phyloP scores from a whole-genome alignment of 768 basidiomycete species.

The Rubroboletus satanas region DNA sequence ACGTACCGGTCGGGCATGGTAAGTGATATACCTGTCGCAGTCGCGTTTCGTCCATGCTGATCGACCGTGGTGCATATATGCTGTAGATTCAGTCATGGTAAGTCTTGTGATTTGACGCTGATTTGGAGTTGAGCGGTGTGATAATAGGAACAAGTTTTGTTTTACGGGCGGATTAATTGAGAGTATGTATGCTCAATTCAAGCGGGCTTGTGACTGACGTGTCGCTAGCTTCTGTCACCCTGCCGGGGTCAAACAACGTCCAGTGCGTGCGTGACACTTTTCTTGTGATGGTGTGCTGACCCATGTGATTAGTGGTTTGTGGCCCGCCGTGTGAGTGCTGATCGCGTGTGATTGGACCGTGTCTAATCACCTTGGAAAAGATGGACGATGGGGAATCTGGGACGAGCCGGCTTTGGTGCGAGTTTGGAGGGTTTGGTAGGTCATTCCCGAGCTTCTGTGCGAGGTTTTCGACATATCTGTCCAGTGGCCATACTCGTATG shows the following conservation, averaged over 20 bases:
- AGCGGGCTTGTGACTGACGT: neutral
- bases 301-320: slow-evolving; percentile 35
- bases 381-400: slow-evolving; percentile 55
- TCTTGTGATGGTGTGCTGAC: slow-evolving; percentile 4
- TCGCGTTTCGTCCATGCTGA: slow-evolving; percentile 20
- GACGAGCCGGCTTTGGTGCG: slow-evolving; percentile 53
- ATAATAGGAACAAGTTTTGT: slow-evolving; percentile 63
- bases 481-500: slow-evolving; percentile 53
- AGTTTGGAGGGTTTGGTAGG: slow-evolving; percentile 60
- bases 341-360: neutral
- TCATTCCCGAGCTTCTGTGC: slow-evolving; percentile 10
- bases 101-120: neutral
- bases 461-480: neutral
- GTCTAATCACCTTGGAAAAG: slow-evolving; percentile 22
- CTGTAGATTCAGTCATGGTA: slow-evolving; percentile 31
- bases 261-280: slow-evolving; percentile 18
- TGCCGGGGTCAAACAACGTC: slow-evolving; percentile 42
- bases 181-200: slow-evolving; percentile 16
- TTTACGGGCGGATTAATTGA: slow-evolving; percentile 78
- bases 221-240: slow-evolving; percentile 32
- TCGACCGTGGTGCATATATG: slow-evolving; percentile 14
- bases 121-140: slow-evolving; percentile 1
- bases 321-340: slow-evolving; percentile 42
- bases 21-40: neutral
- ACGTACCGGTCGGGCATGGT: slow-evolving; percentile 43